Conservation (phyloP, 139 green algal genomes). For the Chlamydomonas schloesseri region DNA sequence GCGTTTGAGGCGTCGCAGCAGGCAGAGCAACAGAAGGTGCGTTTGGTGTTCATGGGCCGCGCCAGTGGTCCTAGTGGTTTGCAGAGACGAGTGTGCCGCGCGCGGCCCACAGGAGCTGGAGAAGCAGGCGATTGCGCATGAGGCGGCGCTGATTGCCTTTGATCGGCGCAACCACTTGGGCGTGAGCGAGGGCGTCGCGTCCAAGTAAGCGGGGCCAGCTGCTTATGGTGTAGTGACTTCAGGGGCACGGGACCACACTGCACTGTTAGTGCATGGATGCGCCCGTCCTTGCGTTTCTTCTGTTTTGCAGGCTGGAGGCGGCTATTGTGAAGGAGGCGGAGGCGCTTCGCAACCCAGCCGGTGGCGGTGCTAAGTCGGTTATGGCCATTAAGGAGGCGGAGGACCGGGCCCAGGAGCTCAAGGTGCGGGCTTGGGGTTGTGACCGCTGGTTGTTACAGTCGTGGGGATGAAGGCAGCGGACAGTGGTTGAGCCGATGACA, state of each 20-base stretch:
- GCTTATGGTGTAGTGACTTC: too few species aligned
- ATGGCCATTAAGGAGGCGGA: constrained; percentile 80
- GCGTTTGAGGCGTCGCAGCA: constrained; percentile 83
- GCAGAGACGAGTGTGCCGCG: too few species aligned
- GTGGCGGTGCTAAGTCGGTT: constrained; percentile 60
- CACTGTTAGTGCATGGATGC: too few species aligned
- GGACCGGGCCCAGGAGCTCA: constrained; percentile 77
- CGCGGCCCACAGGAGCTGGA: constrained; percentile 22
- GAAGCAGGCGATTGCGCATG: constrained; percentile 70
- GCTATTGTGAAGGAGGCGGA: constrained; percentile 55
- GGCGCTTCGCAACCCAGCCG: constrained; percentile 27
- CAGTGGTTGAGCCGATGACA: too few species aligned
- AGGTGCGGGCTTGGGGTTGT: constrained; percentile 49
- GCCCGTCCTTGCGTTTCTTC: too few species aligned
- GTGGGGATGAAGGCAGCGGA: too few species aligned
- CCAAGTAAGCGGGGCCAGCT: not conserved
- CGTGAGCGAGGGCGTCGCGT: constrained; percentile 63
- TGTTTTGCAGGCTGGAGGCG: constrained; percentile 47
- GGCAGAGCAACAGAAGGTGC: constrained; percentile 70
- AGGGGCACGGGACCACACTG: too few species aligned
- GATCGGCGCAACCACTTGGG: constrained; percentile 90
- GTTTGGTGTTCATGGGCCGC: not conserved
- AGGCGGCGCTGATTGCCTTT: constrained; percentile 86
- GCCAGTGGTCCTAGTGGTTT: not conserved
- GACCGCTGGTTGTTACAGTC: too few species aligned